A percentile compares a stretch with the other conserved stretches of the same genome.
phyloP scores from a whole-genome alignment of 2,329 filamentous ascomycete species.

The Ophiocordyceps camponoti-leonardi region DNA sequence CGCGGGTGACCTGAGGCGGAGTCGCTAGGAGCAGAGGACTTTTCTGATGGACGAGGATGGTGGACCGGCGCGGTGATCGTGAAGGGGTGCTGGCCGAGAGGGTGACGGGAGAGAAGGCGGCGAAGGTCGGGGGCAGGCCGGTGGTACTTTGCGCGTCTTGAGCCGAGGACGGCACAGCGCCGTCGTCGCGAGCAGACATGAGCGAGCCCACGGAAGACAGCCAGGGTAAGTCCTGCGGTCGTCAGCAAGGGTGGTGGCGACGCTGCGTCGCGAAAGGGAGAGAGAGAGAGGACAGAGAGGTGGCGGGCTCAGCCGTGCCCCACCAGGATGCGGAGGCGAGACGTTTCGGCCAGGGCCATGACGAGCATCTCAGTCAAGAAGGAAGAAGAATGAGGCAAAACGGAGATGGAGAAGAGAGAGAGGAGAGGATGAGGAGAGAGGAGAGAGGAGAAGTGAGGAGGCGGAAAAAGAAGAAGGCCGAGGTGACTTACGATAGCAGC shows the following conservation, averaged over 20 bases:
- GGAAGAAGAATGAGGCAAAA: neutral
- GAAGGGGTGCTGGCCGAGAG: slow-evolving; percentile 49
- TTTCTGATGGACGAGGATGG: slow-evolving; percentile 92
- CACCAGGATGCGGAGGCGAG: neutral
- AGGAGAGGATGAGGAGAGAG: neutral
- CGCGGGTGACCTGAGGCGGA: slow-evolving; percentile 84
- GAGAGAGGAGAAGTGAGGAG: neutral
- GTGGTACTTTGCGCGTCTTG: slow-evolving; percentile 15
- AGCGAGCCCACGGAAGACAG: slow-evolving; percentile 25
- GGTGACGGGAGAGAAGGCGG: slow-evolving; percentile 75
- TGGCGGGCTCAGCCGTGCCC: neutral
- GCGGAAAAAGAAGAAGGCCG: neutral
- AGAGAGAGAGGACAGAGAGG: neutral
- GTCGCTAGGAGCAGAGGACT: slow-evolving; percentile 84
- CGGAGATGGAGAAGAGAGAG: neutral
- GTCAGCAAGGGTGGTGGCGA: slow-evolving; percentile 1
- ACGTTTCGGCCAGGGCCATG: neutral
- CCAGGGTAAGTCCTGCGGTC: slow-evolving; percentile 28
- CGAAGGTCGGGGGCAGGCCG: slow-evolving; percentile 52
- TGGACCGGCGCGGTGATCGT: slow-evolving; percentile 54
- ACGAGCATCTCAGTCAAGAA: neutral
- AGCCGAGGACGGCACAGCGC: slow-evolving; percentile 9
- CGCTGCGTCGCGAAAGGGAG: neutral
- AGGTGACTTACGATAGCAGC: neutral
- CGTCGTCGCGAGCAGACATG: slow-evolving; percentile 23